These are phyloP conservation scores for Capsella rubella DNA, from an alignment of 441 rosid species.

Conservation along the genomic window DNA sequence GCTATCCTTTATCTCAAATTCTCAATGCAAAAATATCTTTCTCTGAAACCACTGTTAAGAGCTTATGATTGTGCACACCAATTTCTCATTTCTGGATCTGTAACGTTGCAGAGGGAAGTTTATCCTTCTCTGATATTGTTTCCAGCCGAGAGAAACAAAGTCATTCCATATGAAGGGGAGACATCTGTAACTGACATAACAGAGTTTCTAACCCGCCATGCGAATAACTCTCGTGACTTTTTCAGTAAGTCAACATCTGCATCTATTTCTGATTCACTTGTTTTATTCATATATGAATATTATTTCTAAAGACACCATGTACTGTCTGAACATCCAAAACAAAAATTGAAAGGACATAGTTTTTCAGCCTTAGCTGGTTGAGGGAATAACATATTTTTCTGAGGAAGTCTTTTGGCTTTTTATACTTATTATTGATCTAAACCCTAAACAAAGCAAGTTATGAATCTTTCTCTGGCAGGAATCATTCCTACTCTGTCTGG, in stretches of 20 bases:
- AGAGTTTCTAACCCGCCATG: conserved; percentile 72
- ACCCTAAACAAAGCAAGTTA: conserved; percentile 26
- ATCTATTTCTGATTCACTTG: conserved; percentile 25
- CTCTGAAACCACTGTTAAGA: conserved; percentile 12
- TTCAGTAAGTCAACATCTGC: conserved; percentile 51
- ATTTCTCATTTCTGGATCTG: conserved; percentile 13
- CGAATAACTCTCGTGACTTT: conserved; percentile 65
- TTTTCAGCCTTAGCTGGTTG: conserved; percentile 15
- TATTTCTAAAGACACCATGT: conserved; percentile 3
- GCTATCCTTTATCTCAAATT: background rate
- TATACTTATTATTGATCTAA: background rate
- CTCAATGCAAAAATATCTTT: conserved; percentile 8
- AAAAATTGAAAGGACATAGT: conserved; percentile 1
- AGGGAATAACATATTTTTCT: background rate
- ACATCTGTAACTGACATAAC: conserved; percentile 70
- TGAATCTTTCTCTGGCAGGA: conserved; percentile 51
- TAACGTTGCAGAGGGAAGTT: conserved; percentile 71
- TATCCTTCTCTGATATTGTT: conserved; percentile 85
- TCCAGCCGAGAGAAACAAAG: conserved; percentile 77
- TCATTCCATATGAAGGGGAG: conserved; percentile 73
- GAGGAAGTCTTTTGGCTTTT: background rate
- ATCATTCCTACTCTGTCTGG: conserved; percentile 49
- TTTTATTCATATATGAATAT: conserved; percentile 1
- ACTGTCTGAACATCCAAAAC: conserved; percentile 24
- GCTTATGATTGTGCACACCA: background rate